Conservation (phyloP, 345 rosid genomes). For the Acer negundo region DNA sequence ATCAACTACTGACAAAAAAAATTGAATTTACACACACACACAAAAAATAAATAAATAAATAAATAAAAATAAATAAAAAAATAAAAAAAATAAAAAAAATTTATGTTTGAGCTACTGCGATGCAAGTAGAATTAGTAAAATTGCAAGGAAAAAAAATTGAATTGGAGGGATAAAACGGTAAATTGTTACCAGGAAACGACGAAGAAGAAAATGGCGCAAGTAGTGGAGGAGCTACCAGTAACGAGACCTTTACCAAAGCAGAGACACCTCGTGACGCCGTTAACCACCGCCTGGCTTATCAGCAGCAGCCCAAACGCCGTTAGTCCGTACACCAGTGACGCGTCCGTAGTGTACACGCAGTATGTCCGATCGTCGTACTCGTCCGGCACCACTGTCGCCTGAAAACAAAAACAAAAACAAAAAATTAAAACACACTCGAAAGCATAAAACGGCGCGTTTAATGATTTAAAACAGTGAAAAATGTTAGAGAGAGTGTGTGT, state of each 20-base stretch:
- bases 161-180: background rate
- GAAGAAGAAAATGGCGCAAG: constrained; percentile 76
- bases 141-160: background rate
- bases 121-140: background rate
- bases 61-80: too few species aligned
- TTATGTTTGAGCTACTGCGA: background rate
- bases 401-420: background rate
- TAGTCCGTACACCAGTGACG: constrained; percentile 83
- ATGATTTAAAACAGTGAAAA: background rate
- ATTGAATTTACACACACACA: too few species aligned
- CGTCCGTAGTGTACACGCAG: constrained; percentile 76
- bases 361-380: constrained; percentile 74
- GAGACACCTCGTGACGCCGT: constrained; percentile 84
- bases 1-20: background rate
- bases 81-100: background rate
- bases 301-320: constrained; percentile 75
- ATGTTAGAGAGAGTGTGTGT: constrained; percentile 11
- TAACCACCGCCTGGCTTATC: constrained; percentile 67
- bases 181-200: constrained; percentile 72
- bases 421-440: background rate
- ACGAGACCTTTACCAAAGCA: constrained; percentile 85
- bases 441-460: background rate
- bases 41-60: too few species aligned
- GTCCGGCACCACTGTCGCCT: constrained; percentile 71
- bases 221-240: constrained; percentile 55